Conservation (phyloP, 257 asterid genomes). For the Phtheirospermum japonicum region DNA sequence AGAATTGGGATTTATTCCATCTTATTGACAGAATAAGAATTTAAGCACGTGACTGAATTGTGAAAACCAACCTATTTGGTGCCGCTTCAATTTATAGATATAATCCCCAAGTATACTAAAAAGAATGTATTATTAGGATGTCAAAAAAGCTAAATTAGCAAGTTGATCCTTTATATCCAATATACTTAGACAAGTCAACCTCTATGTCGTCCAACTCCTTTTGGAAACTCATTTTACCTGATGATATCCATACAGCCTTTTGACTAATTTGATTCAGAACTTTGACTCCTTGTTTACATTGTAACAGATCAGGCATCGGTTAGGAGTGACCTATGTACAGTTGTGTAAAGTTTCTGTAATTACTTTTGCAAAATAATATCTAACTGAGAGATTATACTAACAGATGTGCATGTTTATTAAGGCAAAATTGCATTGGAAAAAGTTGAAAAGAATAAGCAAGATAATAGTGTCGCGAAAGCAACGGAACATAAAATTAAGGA, state of each 20-base stretch:
- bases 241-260: constrained; percentile 5
- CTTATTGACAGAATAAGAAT: too few species aligned
- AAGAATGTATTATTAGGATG: too few species aligned
- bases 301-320: background rate
- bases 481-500: background rate
- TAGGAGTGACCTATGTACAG: constrained; percentile 3
- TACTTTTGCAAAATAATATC: constrained; percentile 4
- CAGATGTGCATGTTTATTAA: background rate
- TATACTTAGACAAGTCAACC: background rate
- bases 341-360: background rate
- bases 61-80: too few species aligned
- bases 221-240: constrained; percentile 5
- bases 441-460: constrained; percentile 16
- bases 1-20: too few species aligned
- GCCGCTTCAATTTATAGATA: too few species aligned
- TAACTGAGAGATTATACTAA: background rate
- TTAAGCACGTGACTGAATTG: too few species aligned
- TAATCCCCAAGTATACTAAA: too few species aligned
- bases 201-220: constrained; percentile 7
- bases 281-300: background rate
- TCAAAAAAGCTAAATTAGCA: too few species aligned
- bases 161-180: constrained; percentile 1
- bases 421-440: background rate
- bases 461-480: constrained; percentile 9
- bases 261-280: constrained; percentile 15